These are phyloP conservation scores for Leishmania aethiopica DNA, from an alignment of 208 protist genomes.

Conservation along the genomic window DNA sequence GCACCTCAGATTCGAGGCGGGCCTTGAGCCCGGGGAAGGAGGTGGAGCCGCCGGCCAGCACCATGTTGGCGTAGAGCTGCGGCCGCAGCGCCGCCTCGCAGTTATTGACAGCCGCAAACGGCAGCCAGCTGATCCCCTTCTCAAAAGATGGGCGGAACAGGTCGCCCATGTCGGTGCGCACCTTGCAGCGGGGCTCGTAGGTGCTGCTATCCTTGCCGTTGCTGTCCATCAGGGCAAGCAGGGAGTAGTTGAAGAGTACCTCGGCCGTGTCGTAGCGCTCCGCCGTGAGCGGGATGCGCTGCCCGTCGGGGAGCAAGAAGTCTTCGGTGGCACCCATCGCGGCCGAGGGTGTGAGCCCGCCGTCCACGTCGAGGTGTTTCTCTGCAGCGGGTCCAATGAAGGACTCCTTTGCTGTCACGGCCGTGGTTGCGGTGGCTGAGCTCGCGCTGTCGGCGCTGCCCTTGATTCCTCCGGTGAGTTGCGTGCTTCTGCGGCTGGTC, in stretches of 20 bases:
- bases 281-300: constrained; percentile 71
- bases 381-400: background rate
- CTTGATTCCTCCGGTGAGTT: background rate
- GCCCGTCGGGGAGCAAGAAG: constrained; percentile 89
- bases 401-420: background rate
- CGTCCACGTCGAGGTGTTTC: background rate
- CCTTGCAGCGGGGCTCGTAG: constrained; percentile 75
- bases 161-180: constrained; percentile 85
- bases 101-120: constrained; percentile 91
- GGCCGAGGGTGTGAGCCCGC: background rate
- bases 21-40: constrained; percentile 82
- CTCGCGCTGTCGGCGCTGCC: background rate
- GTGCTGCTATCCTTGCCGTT: constrained; percentile 20
- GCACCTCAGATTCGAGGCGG: constrained; percentile 89
- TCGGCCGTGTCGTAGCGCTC: constrained; percentile 77
- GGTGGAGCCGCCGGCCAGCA: constrained; percentile 92
- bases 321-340: constrained; percentile 17
- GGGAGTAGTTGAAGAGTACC: constrained; percentile 88
- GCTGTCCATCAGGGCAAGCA: constrained; percentile 48
- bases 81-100: constrained; percentile 89
- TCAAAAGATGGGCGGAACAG: constrained; percentile 80
- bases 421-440: background rate
- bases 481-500: background rate
- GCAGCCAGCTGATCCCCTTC: constrained; percentile 91
- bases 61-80: constrained; percentile 93